phyloP scores from a whole-genome alignment of 2,329 filamentous ascomycete species.

The Basipetospora sp. region DNA sequence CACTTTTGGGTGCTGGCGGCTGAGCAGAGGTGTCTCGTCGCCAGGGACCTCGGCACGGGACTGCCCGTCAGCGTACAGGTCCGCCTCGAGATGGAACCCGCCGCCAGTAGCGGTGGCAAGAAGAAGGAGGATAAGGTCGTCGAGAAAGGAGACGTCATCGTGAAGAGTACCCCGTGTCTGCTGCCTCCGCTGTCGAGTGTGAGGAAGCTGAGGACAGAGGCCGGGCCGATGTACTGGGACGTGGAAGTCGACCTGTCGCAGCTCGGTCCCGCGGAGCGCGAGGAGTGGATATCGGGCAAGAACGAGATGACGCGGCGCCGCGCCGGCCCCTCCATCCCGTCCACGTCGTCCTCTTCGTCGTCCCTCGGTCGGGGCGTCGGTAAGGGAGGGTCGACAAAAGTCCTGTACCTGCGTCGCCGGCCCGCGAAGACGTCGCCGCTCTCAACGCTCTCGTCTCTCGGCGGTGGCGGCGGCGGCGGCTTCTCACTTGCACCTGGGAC shows the following conservation, averaged over 20 bases:
- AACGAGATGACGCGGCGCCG: not conserved
- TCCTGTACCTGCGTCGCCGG: slow-evolving; percentile 58
- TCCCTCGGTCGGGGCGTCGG: no score
- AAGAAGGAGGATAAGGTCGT: not conserved
- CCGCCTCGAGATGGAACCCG: slow-evolving; percentile 41
- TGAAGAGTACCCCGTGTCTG: slow-evolving; percentile 42
- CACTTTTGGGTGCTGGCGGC: slow-evolving; percentile 94
- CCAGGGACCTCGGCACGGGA: slow-evolving; percentile 72
- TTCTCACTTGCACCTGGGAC: no score
- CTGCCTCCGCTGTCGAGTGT: slow-evolving; percentile 53
- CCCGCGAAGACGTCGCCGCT: slow-evolving; percentile 56
- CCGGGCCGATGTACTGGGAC: slow-evolving; percentile 61
- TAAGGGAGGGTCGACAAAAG: slow-evolving; percentile 41
- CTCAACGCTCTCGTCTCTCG: slow-evolving; percentile 60
- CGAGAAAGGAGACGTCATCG: slow-evolving; percentile 21
- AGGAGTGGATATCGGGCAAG: slow-evolving; percentile 9
- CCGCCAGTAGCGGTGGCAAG: not conserved
- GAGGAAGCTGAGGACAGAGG: slow-evolving; percentile 42
- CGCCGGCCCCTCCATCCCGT: no score
- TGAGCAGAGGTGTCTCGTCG: slow-evolving; percentile 75
- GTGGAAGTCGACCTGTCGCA: slow-evolving; percentile 59
- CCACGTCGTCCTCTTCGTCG: no score
- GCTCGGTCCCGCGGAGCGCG: slow-evolving; percentile 44
- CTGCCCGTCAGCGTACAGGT: slow-evolving; percentile 64
- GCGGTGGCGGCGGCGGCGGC: slow-evolving; percentile 21